These are phyloP conservation scores for Trichoderma breve DNA, from an alignment of 2,329 filamentous ascomycete species.

Conservation along the genomic window DNA sequence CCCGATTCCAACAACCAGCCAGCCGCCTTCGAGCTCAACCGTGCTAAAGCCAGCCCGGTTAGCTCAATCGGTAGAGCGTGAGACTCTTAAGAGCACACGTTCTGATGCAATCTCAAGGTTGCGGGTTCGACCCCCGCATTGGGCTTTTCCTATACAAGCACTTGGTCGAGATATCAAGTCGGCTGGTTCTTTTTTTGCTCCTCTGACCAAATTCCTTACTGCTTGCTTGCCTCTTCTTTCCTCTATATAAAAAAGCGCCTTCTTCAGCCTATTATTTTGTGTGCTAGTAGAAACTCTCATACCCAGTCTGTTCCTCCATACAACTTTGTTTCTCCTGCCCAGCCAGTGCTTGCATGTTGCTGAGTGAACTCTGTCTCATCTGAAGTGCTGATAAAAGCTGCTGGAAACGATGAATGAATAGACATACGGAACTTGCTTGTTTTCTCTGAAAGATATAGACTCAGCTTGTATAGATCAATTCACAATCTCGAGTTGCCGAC, in stretches of 20 bases:
- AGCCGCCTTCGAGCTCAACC: not conserved
- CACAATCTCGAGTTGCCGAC: not conserved
- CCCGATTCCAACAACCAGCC: not conserved
- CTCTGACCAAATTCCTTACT: not conserved
- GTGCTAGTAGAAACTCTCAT: not conserved
- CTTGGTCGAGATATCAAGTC: not conserved
- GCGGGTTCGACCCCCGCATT: constrained; percentile 52
- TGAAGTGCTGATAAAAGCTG: not conserved
- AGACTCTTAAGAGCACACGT: constrained; percentile 55
- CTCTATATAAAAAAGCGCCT: not conserved
- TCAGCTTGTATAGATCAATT: not conserved
- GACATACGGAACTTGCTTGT: not conserved
- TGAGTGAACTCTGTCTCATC: not conserved
- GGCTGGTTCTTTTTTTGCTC: not conserved
- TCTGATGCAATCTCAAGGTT: constrained; percentile 45
- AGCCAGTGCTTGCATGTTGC: not conserved
- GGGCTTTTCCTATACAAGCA: constrained; percentile 38
- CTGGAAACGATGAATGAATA: not conserved
- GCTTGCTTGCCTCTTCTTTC: not conserved
- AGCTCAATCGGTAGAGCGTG: constrained; percentile 61
- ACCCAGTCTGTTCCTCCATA: not conserved
- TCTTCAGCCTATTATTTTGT: not conserved
- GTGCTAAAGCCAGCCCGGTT: constrained; percentile 31
- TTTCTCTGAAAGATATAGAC: not conserved
- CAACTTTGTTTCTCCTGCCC: not conserved